Evolutionary conservation across 768 basidiomycete genomes (phyloP), one percentile per base, ranked within the genome.

Genomic region (Mrakia gelida): DNA sequence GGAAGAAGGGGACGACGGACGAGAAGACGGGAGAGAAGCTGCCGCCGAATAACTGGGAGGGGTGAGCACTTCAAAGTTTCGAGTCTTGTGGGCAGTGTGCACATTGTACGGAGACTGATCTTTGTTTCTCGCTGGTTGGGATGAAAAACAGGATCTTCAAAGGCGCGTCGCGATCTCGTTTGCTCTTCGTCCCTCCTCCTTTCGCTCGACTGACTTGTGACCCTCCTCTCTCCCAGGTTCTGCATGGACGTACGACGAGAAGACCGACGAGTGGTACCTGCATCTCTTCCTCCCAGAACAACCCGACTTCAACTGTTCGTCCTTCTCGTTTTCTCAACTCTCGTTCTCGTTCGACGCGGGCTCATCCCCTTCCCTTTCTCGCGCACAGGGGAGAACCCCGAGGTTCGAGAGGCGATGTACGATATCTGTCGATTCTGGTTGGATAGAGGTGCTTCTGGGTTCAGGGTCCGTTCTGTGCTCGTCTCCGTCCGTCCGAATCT

Each of bases 21-120:
- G 54, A 54, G 23, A 84, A 85, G 21, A 83, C 86, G 5, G 91
- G 91, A 0, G 85, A 88, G 65, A 87, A 88, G 38, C 84, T 85
- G 3, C 90, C 90, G 8, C 91, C 92, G 0, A 91, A 91, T 82
- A 92, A 92, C 81, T 92, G 92, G 91, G 86, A 86, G 80, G 28
- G 59, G 59, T 59, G 28, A 56, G 54, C 54, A 23, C 8, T 16
- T 21, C 3, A 15, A 4, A 11, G n/a, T n/a, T n/a, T n/a, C n/a
- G n/a, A n/a, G n/a, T n/a, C n/a, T n/a, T n/a, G n/a, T n/a, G n/a
- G n/a, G n/a, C n/a, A n/a, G n/a, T n/a, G n/a, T n/a, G n/a, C n/a
- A n/a, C n/a, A n/a, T n/a, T n/a, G n/a, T n/a, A n/a, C n/a, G n/a
- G n/a, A n/a, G n/a, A n/a, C n/a, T n/a, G n/a, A n/a, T n/a, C n/a